Evolutionary conservation across 2,329 filamentous ascomycete genomes (phyloP), one percentile per base, ranked within the genome.

Genomic region (Teratosphaeria pseudoeucalypti): DNA sequence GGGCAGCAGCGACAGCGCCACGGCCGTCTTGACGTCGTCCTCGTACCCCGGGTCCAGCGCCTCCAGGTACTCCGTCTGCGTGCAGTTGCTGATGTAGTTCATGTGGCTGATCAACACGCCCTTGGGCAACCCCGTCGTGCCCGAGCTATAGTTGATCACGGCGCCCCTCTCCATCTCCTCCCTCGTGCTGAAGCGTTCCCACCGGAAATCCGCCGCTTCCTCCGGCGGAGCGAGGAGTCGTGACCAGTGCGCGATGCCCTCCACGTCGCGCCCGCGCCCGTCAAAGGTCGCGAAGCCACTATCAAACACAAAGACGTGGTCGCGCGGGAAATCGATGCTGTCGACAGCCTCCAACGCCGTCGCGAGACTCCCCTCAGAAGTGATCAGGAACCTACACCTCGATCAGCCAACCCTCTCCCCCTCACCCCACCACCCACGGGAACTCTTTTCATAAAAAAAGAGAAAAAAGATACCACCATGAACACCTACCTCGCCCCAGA

Each of bases 51-150:
- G 76, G n/a, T 79, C 71, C 27, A 79, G 70, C 11, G 74, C 65
- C 2, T 70, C 66, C 26, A 83, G 72, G 63, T 78, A 75, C n/a
- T 80, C 76, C 16, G 84, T 81, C 61, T 88, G 84, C 14, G 77
- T 67, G 64, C 84, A 81, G 69, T 92, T 92, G 62, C 88, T 81
- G 52, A 91, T 82, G 67, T 90, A 89, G 65, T 90, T 88, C 61
- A 79, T 77, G 73, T 95, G 90, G n/a, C 85, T 84, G 64, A 94
- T 87, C 73, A 88, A 85, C 14, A 94, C 90, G 11, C 90, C 90
- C 71, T 95, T 95, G 10, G 90, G 89, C 3, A 90, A 79, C 14
- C 37, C 37, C 0, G 90, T 95, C 1, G 88, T 92, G 11, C 89
- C 85, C 34, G 82, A 86, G 64, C 84, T 88, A 74, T 92, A 95